Percentiles rank a stretch among this genome's conserved stretches.
These are phyloP conservation scores for Elongisporangium undulatum DNA, from an alignment of 352 stramenopile species.

Conservation along the genomic window DNA sequence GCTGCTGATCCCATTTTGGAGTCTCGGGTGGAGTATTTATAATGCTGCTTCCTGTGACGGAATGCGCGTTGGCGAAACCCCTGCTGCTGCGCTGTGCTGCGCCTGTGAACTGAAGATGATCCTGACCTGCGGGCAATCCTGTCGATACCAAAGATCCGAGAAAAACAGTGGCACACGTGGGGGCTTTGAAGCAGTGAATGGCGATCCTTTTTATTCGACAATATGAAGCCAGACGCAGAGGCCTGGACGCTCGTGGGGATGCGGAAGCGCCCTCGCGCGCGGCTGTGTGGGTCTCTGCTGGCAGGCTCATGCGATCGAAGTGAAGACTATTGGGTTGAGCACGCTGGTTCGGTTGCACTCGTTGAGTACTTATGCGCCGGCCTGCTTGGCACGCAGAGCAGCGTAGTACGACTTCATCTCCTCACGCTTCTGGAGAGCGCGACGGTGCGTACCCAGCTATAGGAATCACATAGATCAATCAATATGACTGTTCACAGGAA, in stretches of 20 bases:
- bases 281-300: slow-evolving; percentile 10
- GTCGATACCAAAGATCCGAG: not conserved
- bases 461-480: slow-evolving; percentile 6
- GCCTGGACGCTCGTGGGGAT: slow-evolving; percentile 10
- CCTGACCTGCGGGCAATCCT: not conserved
- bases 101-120: too few relatives aligned
- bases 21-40: not conserved
- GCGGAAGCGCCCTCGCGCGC: slow-evolving; percentile 6
- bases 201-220: slow-evolving; percentile 74
- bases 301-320: slow-evolving; percentile 11
- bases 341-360: slow-evolving; percentile 19
- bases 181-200: slow-evolving; percentile 51
- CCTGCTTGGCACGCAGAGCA: slow-evolving; percentile 94
- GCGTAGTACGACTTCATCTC: slow-evolving; percentile 99
- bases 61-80: not conserved
- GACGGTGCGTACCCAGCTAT: slow-evolving; percentile 97
- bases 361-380: slow-evolving; percentile 62
- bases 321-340: slow-evolving; percentile 20
- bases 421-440: slow-evolving; percentile 97
- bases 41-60: not conserved
- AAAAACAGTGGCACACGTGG: not conserved
- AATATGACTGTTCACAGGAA: not conserved
- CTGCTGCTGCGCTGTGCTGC: not conserved
- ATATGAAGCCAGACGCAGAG: slow-evolving; percentile 60
- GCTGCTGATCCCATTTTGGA: not conserved